Percentiles rank a stretch among this genome's conserved stretches.
These are phyloP conservation scores for Xerocomus potaroensis DNA, from an alignment of 768 basidiomycete species.

Conservation along the genomic window DNA sequence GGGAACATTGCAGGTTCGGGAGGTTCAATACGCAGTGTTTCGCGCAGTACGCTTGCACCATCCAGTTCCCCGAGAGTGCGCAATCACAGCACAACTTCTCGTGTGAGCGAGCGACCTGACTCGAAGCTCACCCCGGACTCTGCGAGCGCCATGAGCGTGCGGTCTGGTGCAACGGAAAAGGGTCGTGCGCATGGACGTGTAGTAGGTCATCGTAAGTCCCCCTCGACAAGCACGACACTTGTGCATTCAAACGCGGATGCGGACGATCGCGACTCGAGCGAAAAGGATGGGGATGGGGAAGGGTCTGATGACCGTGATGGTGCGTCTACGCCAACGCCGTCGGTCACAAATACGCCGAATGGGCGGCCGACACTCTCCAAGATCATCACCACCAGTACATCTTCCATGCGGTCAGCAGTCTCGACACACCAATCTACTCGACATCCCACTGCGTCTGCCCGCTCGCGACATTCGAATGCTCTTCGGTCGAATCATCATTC, in stretches of 20 bases:
- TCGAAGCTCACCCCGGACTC: conserved; percentile 64
- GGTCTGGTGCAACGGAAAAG: conserved; percentile 25
- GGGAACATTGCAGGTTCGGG: conserved; percentile 25
- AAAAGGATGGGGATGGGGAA: conserved; percentile 6
- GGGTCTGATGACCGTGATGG: conserved; percentile 11
- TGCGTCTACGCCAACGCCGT: conserved; percentile 14
- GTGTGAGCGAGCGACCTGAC: conserved; percentile 50
- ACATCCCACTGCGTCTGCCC: conserved; percentile 13
- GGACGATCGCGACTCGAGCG: conserved; percentile 3
- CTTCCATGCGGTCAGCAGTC: conserved; percentile 21
- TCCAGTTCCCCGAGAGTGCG: conserved; percentile 16
- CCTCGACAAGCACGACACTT: conserved; percentile 14
- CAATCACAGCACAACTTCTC: conserved; percentile 25
- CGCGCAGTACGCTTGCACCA: conserved; percentile 34
- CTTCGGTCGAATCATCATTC: conserved; percentile 25
- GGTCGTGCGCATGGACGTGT: conserved; percentile 13
- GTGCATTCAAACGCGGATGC: background rate
- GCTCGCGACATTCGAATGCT: conserved; percentile 17
- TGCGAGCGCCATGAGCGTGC: conserved; percentile 23
- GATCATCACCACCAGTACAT: conserved; percentile 23
- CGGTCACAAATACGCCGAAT: conserved; percentile 9
- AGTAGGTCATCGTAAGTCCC: conserved; percentile 19
- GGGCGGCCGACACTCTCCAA: conserved; percentile 26
- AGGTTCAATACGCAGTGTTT: conserved; percentile 44
- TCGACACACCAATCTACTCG: conserved; percentile 4